Percentiles rank a stretch among this genome's conserved stretches.
Evolutionary conservation across 495 filamentous ascomycete species (phyloP).

Genomic region (Gamarada debralockiae): DNA sequence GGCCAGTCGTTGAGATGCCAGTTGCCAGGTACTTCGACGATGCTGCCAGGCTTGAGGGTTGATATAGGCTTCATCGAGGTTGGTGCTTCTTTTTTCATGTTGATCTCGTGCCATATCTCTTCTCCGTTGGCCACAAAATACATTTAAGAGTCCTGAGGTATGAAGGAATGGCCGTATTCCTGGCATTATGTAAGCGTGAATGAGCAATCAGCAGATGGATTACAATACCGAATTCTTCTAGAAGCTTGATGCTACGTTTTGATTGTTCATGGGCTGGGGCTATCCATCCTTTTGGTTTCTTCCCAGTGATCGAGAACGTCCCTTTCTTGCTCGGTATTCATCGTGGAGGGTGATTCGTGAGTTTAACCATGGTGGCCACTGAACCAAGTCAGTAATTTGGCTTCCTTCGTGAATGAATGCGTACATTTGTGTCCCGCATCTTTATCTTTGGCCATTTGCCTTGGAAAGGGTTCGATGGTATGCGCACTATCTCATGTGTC

Average conservation of each 20-base stretch:
- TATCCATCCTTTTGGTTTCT: conserved; percentile 33
- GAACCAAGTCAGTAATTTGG: neutral
- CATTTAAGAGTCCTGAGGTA: conserved; percentile 49
- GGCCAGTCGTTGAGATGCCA: conserved; percentile 54
- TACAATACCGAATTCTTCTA: conserved; percentile 1
- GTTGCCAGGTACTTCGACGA: conserved; percentile 51
- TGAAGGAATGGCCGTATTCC: conserved; percentile 41
- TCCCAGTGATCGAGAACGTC: conserved; percentile 32
- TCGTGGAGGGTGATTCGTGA: conserved; percentile 29
- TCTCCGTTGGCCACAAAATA: conserved; percentile 49
- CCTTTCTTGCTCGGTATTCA: conserved; percentile 31
- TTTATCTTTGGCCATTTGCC: conserved; percentile 31
- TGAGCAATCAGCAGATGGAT: too few species aligned
- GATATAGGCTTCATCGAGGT: conserved; percentile 54
- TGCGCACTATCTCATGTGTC: too few species aligned
- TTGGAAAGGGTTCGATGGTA: conserved; percentile 34
- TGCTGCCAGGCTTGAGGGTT: conserved; percentile 37
- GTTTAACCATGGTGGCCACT: conserved; percentile 42
- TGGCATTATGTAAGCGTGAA: neutral
- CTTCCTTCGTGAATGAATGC: neutral
- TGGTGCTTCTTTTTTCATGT: conserved; percentile 45
- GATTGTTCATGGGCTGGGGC: conserved; percentile 36
- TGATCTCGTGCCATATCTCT: conserved; percentile 45
- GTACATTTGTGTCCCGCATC: conserved; percentile 35
- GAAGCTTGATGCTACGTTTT: conserved; percentile 41